Evolutionary conservation across 1,284 basidiomycete species (phyloP), one percentile per base, ranked within the genome.

Genomic region (Vanrija sp.): DNA sequence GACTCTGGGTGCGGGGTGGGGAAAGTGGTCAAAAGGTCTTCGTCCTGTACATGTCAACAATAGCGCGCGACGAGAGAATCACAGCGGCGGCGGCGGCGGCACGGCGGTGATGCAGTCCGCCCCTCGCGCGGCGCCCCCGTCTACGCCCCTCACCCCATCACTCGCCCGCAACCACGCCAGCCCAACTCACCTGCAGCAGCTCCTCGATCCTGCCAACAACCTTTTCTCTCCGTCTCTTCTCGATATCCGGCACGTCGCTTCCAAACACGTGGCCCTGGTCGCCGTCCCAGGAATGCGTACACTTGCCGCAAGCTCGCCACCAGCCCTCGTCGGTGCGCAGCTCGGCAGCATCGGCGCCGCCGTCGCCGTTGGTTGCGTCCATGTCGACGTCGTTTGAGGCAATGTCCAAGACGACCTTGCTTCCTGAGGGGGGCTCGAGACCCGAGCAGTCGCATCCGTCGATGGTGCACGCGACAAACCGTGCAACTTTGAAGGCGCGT

Each of bases 141-240:
- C 34, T 12, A 16, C 8, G 28, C 39, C 18, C 38, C 18, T 26
- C 34, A 12, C 34, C 9, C 34, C 34, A 34, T 34, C 34, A 34
- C 9, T 23, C 12, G 43, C 6, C 6, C 5, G 9, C 12, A 39
- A n/a, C 25, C 18, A n/a, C 5, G 25, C 19, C 6, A 18, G 6
- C 28, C 3, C 28, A 6, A 71, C 77, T 65, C 79, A 90, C 91
- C 83, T 91, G 83, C 43, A 94, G 78, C 51, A 91, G 73, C 75
- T 93, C 89, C 70, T 96, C 92, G 50, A 94, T 80, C 51, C 89
- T 82, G 51, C 89, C 82, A 3, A 90, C 91, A 8, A 91, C 85
- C 62, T 85, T 86, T 46, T 82, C 84, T 71, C 88, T 81, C 43
- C 92, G 82, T 29, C 60, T 65, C 46, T 65, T 58, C 63, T 80